A percentile compares a stretch with the other conserved stretches of the same genome.
Evolutionary conservation across 306 rosid species (phyloP).

Genomic region (peach (Prunus persica)): DNA sequence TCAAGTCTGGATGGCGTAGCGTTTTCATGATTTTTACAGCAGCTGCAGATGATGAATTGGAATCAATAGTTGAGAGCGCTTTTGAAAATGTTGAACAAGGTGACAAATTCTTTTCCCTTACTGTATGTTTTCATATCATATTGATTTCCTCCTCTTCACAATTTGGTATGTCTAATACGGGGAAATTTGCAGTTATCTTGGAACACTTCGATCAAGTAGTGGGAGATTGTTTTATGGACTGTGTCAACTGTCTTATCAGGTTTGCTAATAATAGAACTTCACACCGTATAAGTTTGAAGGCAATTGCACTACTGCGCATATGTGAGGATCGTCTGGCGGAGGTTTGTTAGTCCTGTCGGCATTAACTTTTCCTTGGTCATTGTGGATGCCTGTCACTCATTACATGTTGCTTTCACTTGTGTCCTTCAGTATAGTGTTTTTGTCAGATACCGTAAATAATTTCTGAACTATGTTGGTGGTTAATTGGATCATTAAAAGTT

Average conservation of each 20-base stretch:
- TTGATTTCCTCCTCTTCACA: conserved; percentile 4
- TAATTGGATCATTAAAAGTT: not conserved
- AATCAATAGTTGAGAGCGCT: conserved; percentile 95
- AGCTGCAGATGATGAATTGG: conserved; percentile 98
- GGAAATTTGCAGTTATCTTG: conserved; percentile 83
- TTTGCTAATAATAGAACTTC: conserved; percentile 92
- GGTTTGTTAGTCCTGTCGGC: conserved; percentile 51
- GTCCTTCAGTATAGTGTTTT: not conserved
- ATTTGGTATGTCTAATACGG: conserved; percentile 43
- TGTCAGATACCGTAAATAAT: not conserved
- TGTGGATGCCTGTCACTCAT: not conserved
- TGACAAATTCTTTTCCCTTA: conserved; percentile 31
- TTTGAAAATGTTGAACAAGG: conserved; percentile 99
- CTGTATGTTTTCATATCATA: conserved; percentile 12
- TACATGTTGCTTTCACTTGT: not conserved
- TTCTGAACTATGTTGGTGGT: not conserved
- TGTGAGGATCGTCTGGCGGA: conserved; percentile 99
- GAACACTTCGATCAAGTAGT: conserved; percentile 99
- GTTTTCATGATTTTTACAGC: conserved; percentile 98
- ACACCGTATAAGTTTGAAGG: conserved; percentile 97
- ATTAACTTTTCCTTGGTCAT: not conserved
- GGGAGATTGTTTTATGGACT: conserved; percentile 99
- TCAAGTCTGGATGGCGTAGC: conserved; percentile 98
- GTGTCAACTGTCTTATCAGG: conserved; percentile 97
- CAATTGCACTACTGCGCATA: conserved; percentile 97